Base-by-base conservation (phyloP, 768 basidiomycete species). In the Daedaleopsis sinensis region DNA sequence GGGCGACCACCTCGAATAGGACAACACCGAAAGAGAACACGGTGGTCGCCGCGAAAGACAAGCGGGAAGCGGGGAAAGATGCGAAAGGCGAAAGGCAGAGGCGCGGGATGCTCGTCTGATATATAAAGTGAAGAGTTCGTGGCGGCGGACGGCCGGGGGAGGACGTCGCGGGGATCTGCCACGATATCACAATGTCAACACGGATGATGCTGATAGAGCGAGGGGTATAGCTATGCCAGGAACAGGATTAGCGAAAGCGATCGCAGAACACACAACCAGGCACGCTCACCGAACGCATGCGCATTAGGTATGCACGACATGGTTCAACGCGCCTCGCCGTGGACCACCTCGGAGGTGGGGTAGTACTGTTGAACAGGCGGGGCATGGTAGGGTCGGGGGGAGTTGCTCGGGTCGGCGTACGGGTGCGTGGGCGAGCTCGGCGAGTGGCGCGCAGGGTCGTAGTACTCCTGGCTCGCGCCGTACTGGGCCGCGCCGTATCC, bases 331-430 rank as follows among this genome's bases (percentile, higher is more conserved):
- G 63, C 63, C 59, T 57, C 58, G 51, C 63, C 63, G 16, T 59
- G 49, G 24, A 48, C 58, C 24, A 47, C 36, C 21, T 59, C 58
- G 13, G 16, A 37, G 37, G 24, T 19, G 10, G 54, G 50, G 21
- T 19, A 49, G 46, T 56, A 55, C 27, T 37, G 55, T 44, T 59
- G 54, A 3, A 62, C 62, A 1, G 57, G 47, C 36, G 65, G 62
- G 1, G 62, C 66, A 39, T 50, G 55, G 13, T 52, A 58, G 12
- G 36, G 38, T 24, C 57, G 46, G 2, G 56, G 50, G 23, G 58
- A 56, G 57, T 64, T 67, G 37, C 58, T 52, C 35, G 67, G 67
- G 61, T 67, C 59, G 10, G 67, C 64, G 54, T 57, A 62, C n/a
- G 61, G 62, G 52, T 65, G 63, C 7, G 51, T 35, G 6, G 57